Base-by-base conservation (phyloP, 768 basidiomycete genomes). In the Boletus insuetus region DNA sequence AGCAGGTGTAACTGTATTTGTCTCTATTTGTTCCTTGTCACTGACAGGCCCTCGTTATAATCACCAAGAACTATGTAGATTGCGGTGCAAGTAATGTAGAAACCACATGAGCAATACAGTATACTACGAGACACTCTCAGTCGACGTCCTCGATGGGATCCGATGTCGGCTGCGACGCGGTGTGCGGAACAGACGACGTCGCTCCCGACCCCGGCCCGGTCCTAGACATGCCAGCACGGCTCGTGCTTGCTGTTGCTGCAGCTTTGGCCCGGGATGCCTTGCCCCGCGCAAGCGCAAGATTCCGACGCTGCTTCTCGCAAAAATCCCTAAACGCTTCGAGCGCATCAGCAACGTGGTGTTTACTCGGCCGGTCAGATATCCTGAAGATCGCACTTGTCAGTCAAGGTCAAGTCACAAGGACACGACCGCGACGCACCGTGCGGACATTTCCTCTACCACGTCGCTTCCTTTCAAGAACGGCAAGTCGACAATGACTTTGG, bases 401-500 rank as follows among this genome's bases (percentile, higher is more conserved):
- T 29, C 7, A 29, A 22, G 22, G 29, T 29, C 9, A 29, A 29
- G 29, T 9, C 29, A 29, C 29, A 29, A 29, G 29, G 8, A 41
- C 32, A 22, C 14, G n/a, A 31, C 3, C 3, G 12, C 7, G n/a
- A 46, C 77, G 24, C 48, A 84, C 86, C 80, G 75, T 39, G 56
- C 59, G 1, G 77, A 65, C 82, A 89, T 83, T 63, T 83, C 83
- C 16, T 78, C 77, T 1, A 81, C 76, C 12, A 84, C 65, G 55
- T 87, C 86, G 2, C 54, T 48, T 7, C 69, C 78, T 11, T 73
- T 69, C 45, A 88, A 59, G 61, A 77, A 87, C 1, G 85, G 84
- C 84, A 89, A 84, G 46, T 76, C 59, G 38, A 75, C 74, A 13
- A 82, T 32, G 12, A 80, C 60, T 55, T 79, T 79, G 38, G 53